These are phyloP conservation scores for Rhizopogon rudus DNA, from an alignment of 768 basidiomycete species.

Conservation along the genomic window DNA sequence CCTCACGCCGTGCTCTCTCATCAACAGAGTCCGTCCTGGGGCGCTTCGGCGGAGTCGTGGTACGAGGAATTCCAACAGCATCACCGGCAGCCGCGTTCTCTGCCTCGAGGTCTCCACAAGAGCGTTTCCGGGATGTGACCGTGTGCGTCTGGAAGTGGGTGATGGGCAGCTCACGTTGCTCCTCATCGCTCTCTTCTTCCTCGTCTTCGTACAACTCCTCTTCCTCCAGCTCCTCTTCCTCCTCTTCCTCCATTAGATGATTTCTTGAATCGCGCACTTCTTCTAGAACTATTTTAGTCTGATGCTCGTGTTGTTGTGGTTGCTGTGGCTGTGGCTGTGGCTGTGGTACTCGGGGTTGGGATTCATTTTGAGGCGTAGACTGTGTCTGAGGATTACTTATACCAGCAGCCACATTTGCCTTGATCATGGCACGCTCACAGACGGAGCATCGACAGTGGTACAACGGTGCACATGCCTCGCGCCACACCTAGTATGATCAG, in stretches of 20 bases:
- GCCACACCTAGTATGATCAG: conserved; percentile 49
- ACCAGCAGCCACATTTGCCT: conserved; percentile 41
- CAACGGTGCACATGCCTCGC: conserved; percentile 65
- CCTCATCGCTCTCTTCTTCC: conserved; percentile 26
- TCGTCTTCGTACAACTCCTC: conserved; percentile 27
- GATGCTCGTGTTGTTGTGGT: conserved; percentile 9
- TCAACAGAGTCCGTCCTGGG: conserved; percentile 18
- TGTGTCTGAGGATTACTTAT: conserved; percentile 26
- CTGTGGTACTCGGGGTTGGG: conserved; percentile 11
- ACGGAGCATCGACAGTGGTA: conserved; percentile 73
- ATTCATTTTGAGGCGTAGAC: conserved; percentile 8
- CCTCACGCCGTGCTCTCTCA: neutral
- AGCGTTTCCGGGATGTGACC: conserved; percentile 29
- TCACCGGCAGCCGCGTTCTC: conserved; percentile 9
- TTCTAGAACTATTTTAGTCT: conserved; percentile 20
- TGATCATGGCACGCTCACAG: conserved; percentile 61
- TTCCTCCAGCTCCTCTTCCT: conserved; percentile 16
- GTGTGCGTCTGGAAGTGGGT: conserved; percentile 6
- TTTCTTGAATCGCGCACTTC: conserved; percentile 18
- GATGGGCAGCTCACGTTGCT: conserved; percentile 1
- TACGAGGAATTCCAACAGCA: conserved; percentile 5
- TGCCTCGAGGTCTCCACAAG: conserved; percentile 32
- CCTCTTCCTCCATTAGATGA: conserved; percentile 9
- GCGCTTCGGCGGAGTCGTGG: conserved; percentile 39
- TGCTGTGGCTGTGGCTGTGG: conserved; percentile 11